These are phyloP conservation scores for Fusarium pilosicola DNA, from an alignment of 2,329 filamentous ascomycete species.

Conservation along the genomic window DNA sequence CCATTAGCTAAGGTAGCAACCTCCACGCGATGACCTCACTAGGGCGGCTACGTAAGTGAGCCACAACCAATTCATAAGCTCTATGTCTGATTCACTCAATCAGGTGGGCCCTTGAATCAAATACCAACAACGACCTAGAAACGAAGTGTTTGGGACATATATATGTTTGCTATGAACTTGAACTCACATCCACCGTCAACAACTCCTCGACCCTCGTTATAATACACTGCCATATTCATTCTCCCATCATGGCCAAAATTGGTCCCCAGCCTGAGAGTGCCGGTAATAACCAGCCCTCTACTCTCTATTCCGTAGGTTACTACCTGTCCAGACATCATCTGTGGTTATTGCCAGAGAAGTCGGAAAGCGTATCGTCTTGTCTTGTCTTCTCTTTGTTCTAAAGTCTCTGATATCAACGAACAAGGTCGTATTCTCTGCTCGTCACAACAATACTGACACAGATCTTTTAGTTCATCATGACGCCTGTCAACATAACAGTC, in stretches of 20 bases:
- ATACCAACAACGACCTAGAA: not conserved
- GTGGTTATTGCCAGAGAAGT: not conserved
- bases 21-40: constrained; percentile 37
- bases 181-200: not conserved
- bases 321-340: not conserved
- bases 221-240: not conserved
- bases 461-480: constrained; percentile 59
- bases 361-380: not conserved
- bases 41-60: constrained; percentile 34
- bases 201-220: not conserved
- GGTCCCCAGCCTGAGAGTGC: constrained; percentile 8
- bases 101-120: not conserved
- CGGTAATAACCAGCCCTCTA: constrained; percentile 28
- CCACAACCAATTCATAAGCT: constrained; percentile 27
- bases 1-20: constrained; percentile 1
- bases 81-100: constrained; percentile 7
- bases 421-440: not conserved
- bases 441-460: constrained; percentile 13
- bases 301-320: constrained; percentile 43
- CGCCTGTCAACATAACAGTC: constrained; percentile 70
- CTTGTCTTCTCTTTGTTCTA: not conserved
- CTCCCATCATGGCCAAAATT: constrained; percentile 20
- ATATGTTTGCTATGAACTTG: not conserved
- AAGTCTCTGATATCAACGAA: not conserved
- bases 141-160: not conserved